A percentile compares a stretch with the other conserved stretches of the same genome.
Conservation (phyloP, 345 rosid species). For the Alliaria petiolata region DNA sequence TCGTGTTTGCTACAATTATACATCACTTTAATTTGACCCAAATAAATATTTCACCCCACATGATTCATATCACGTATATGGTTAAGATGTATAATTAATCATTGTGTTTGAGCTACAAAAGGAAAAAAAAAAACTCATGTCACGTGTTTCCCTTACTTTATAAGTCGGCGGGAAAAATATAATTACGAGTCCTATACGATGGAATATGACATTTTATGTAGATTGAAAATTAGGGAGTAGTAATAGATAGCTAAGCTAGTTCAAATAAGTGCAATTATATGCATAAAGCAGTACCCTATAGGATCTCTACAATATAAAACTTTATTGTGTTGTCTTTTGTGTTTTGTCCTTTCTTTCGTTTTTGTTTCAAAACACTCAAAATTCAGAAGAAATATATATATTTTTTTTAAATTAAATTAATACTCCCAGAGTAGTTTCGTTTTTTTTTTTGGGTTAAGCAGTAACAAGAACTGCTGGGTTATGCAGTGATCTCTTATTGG, state of each 20-base stretch:
- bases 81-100: not conserved
- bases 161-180: not conserved
- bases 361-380: not conserved
- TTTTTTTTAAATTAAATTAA: not conserved
- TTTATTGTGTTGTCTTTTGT: conserved; percentile 12
- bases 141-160: not conserved
- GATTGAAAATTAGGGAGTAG: conserved; percentile 2
- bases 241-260: conserved; percentile 11
- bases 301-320: not conserved
- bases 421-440: not conserved
- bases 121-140: no score
- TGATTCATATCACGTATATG: not conserved
- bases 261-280: conserved; percentile 17
- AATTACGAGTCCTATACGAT: not conserved
- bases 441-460: conserved; percentile 2
- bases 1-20: not conserved
- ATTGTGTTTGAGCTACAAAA: not conserved
- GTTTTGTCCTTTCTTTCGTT: conserved; percentile 12
- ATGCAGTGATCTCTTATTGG: conserved; percentile 25
- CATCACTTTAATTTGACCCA: not conserved
- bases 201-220: not conserved
- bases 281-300: not conserved
- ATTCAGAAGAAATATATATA: not conserved
- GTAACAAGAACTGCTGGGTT: conserved; percentile 21
- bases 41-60: not conserved